Evolutionary conservation across 2,329 filamentous ascomycete species (phyloP), one percentile per base, ranked within the genome.

Genomic region (Ceratocystis papillata): DNA sequence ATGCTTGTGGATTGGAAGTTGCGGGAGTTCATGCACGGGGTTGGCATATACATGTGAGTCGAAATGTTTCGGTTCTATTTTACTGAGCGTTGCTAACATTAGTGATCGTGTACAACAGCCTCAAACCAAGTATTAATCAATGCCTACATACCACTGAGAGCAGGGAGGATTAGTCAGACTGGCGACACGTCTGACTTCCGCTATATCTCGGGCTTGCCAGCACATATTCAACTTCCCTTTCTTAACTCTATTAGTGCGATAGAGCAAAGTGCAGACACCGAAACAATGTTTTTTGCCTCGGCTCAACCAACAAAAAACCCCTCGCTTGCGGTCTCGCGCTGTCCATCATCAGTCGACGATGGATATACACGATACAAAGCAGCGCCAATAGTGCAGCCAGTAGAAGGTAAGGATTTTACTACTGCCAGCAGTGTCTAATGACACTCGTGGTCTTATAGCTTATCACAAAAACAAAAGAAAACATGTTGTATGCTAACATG

Each of bases 1-100:
- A 17, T 28, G 20, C 41, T 25, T 67, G 45, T 67, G 66, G 66
- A 46, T 67, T 25, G 66, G 66, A 8, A 55, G 45, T 5, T 62
- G 62, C 22, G 66, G 63, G 17, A 63, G 63, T n/a, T 45, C 46
- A 4, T 64, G 63, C n/a, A 62, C 57, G n/a, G 63, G 57, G 8
- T 22, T 67, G 46, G 66, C 60, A 20, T 67, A 65, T 10, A 65
- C 63, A 25, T 62, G 33, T 62, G 12, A 45, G 41, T 62, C 4
- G n/a, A 15, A 30, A 7, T n/a, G 3, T n/a, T 25, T 12, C 8
- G 59, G 59, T 28, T 45, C 12, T 20, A n/a, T 8, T 10, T 17
- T 59, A 7, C 55, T 25, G 15, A n/a, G 22, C 15, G 8, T 30
- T 17, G 33, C 25, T 30, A 59, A 33, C 28, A 37, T 20, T 22